Evolutionary conservation across 2,329 filamentous ascomycete species (phyloP).

Genomic region (Claviceps digitariae): DNA sequence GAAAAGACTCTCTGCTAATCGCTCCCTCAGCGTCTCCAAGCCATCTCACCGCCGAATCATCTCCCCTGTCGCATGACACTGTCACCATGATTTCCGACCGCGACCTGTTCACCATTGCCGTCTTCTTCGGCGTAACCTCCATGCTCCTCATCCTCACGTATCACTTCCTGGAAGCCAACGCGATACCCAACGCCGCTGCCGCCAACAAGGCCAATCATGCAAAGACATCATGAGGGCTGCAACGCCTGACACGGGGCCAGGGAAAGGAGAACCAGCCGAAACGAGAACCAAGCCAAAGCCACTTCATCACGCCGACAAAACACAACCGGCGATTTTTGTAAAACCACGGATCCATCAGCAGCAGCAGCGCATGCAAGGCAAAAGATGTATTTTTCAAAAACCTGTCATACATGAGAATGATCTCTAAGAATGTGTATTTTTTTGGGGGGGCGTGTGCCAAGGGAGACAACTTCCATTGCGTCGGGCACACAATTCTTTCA

Average conservation of each 20-base stretch:
- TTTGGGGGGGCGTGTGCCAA: background rate
- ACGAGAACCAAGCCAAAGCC: too few species aligned
- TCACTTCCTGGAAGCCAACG: slow-evolving; percentile 92
- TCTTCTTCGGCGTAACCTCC: slow-evolving; percentile 79
- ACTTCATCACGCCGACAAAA: background rate
- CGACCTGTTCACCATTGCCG: slow-evolving; percentile 79
- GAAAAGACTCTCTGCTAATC: background rate
- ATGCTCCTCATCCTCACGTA: slow-evolving; percentile 92
- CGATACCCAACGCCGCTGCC: slow-evolving; percentile 18
- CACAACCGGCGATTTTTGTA: background rate
- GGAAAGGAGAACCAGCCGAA: background rate
- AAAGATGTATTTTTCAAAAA: background rate
- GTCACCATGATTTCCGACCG: slow-evolving; percentile 84
- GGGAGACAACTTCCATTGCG: background rate
- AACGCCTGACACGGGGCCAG: background rate
- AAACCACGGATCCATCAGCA: background rate
- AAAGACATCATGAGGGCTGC: slow-evolving; percentile 3
- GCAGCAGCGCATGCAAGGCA: background rate
- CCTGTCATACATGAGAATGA: background rate
- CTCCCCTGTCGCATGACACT: slow-evolving; percentile 3
- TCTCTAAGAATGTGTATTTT: background rate
- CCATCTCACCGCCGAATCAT: background rate
- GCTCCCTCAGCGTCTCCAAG: background rate
- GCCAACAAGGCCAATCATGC: background rate
- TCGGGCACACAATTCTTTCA: background rate